Conservation (phyloP, 345 rosid genomes). For the Acer campestre region DNA sequence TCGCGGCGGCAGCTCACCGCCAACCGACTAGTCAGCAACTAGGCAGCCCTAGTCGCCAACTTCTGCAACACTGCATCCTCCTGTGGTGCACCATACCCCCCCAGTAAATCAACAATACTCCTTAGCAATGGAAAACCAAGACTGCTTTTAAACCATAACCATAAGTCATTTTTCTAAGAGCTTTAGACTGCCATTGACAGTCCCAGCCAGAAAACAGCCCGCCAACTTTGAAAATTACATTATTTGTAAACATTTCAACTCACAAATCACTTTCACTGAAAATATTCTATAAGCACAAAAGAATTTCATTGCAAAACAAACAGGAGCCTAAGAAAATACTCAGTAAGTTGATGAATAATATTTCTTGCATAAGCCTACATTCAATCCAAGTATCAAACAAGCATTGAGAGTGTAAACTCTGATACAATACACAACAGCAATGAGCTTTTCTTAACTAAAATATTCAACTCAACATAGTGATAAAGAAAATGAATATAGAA, state of each 20-base stretch:
- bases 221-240: too few relatives aligned
- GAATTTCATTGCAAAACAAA: not conserved
- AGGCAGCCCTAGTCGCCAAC: too few relatives aligned
- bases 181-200: too few relatives aligned
- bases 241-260: not conserved
- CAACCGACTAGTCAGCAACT: too few relatives aligned
- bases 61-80: too few relatives aligned
- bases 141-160: not conserved
- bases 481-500: not conserved
- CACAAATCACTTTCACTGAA: not conserved
- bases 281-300: not conserved
- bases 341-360: not conserved
- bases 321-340: not conserved
- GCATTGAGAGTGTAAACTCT: not conserved
- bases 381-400: not conserved
- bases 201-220: too few relatives aligned
- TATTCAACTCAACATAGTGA: not conserved
- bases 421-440: not conserved
- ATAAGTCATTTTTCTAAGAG: not conserved
- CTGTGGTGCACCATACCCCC: not conserved
- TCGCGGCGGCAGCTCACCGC: too few relatives aligned
- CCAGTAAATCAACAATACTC: not conserved
- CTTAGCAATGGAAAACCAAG: not conserved
- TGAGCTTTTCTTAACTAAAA: not conserved
- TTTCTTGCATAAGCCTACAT: not conserved